A percentile compares a stretch with the other conserved stretches of the same genome.
phyloP scores from a whole-genome alignment of 2,329 filamentous ascomycete genomes.

The Westerdykella sp. region DNA sequence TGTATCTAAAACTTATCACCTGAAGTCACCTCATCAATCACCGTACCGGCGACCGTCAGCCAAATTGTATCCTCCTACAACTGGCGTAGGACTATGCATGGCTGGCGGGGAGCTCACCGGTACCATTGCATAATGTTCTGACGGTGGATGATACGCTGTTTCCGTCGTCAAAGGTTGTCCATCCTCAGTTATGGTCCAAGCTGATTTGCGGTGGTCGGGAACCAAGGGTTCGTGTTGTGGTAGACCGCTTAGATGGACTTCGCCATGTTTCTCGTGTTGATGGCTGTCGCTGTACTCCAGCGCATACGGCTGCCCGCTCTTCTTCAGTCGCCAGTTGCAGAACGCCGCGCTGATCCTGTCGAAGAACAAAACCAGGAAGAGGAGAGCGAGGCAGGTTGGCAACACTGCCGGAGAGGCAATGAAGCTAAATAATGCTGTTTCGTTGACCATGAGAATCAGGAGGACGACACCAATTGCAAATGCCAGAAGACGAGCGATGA shows the following conservation, averaged over 20 bases:
- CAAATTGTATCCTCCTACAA: background rate
- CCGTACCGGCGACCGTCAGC: slow-evolving; percentile 1
- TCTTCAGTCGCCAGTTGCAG: slow-evolving; percentile 25
- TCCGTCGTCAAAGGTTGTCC: slow-evolving; percentile 8
- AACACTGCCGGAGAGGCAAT: slow-evolving; percentile 30
- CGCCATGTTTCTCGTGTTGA: slow-evolving; percentile 10
- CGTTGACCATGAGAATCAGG: slow-evolving; percentile 25
- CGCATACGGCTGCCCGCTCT: slow-evolving; percentile 27
- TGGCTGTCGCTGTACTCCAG: slow-evolving; percentile 25
- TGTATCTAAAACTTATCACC: background rate
- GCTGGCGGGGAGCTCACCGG: slow-evolving; percentile 15
- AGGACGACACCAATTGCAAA: slow-evolving; percentile 23
- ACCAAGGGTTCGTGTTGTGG: slow-evolving; percentile 9
- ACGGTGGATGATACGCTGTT: slow-evolving; percentile 14
- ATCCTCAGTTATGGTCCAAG: slow-evolving; percentile 19
- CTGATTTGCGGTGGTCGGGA: slow-evolving; percentile 15
- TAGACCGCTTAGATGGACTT: slow-evolving; percentile 10
- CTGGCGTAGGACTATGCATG: background rate
- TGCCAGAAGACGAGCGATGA: slow-evolving; percentile 25
- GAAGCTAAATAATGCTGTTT: slow-evolving; percentile 16
- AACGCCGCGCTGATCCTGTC: slow-evolving; percentile 27
- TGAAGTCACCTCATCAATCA: background rate
- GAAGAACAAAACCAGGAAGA: slow-evolving; percentile 27
- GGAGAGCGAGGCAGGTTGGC: slow-evolving; percentile 31
- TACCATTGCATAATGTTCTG: slow-evolving; percentile 13